Conservation (phyloP, 352 stramenopile genomes). For the Elongisporangium senticosum region DNA sequence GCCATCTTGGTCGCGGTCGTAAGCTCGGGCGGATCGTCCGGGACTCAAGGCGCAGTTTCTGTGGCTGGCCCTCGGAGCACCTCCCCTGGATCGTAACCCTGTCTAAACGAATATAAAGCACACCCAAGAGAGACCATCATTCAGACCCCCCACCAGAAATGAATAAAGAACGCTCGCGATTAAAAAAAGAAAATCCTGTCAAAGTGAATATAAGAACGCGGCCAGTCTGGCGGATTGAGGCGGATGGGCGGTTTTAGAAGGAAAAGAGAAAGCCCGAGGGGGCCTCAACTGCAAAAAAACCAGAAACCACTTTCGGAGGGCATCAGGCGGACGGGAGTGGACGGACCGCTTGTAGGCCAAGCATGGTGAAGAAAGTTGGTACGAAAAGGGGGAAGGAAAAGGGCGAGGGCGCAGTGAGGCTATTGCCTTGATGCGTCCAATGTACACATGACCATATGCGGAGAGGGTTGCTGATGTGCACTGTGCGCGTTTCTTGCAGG, state of each 20-base stretch:
- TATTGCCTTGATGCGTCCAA: neutral
- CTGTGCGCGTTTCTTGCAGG: constrained; percentile 43
- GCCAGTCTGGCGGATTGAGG: no score
- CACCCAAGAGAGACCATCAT: no score
- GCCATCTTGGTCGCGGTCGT: constrained; percentile 20
- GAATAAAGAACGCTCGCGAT: neutral
- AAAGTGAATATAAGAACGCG: neutral
- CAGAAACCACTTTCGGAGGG: constrained; percentile 2
- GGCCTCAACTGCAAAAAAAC: constrained; percentile 1
- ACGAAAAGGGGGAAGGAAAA: constrained; percentile 2
- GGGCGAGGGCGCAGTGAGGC: neutral
- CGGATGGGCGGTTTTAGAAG: neutral
- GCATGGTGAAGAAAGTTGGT: constrained; percentile 63
- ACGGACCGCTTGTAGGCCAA: neutral
- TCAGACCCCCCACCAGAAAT: neutral
- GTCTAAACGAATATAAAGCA: neutral
- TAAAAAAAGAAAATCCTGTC: neutral
- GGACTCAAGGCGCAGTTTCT: constrained; percentile 1
- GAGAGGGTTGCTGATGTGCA: neutral
- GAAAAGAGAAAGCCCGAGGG: neutral
- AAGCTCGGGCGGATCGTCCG: neutral
- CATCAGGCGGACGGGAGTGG: neutral
- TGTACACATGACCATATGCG: neutral
- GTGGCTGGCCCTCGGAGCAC: neutral
- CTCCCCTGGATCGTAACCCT: neutral